Conservation (phyloP, 1,284 basidiomycete species). For the Leccinum brunneo-olivaceum region DNA sequence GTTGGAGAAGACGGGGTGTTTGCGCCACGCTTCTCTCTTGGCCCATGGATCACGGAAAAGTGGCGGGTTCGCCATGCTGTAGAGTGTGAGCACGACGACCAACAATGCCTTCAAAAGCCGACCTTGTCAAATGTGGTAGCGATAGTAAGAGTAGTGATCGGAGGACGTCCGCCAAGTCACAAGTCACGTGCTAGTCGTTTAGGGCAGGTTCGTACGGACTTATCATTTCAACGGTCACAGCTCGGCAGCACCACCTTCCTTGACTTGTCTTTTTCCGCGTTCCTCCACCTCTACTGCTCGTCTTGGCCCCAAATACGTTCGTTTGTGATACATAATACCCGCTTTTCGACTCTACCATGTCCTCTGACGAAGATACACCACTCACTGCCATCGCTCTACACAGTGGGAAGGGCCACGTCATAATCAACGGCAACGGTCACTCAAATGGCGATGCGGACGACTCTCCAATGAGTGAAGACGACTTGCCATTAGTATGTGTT, state of each 20-base stretch:
- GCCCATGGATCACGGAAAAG: conserved; percentile 93
- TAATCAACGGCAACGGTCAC: conserved; percentile 41
- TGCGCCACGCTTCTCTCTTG: conserved; percentile 90
- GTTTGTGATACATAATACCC: neutral
- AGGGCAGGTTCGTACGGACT: conserved; percentile 59
- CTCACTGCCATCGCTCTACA: conserved; percentile 40
- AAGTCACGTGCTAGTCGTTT: conserved; percentile 31
- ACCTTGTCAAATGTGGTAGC: conserved; percentile 17
- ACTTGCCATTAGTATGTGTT: conserved; percentile 59
- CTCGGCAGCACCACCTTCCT: conserved; percentile 18
- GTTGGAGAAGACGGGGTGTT: conserved; percentile 79
- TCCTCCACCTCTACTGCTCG: conserved; percentile 12
- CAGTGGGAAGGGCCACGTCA: conserved; percentile 33
- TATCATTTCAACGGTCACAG: conserved; percentile 30
- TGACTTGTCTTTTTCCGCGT: conserved; percentile 20
- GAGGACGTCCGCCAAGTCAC: no score
- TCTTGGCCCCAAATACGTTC: conserved; percentile 1
- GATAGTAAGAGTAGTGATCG: no score
- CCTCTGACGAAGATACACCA: conserved; percentile 64
- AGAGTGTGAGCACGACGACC: conserved; percentile 10
- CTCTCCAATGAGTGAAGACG: conserved; percentile 57
- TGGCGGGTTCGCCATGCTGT: conserved; percentile 53
- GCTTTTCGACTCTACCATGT: conserved; percentile 34
- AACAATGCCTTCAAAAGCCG: conserved; percentile 5
- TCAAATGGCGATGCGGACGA: conserved; percentile 36